Evolutionary conservation across 257 asterid species (phyloP), one percentile per base, ranked within the genome.

Genomic region (Thymus mandschuricus): DNA sequence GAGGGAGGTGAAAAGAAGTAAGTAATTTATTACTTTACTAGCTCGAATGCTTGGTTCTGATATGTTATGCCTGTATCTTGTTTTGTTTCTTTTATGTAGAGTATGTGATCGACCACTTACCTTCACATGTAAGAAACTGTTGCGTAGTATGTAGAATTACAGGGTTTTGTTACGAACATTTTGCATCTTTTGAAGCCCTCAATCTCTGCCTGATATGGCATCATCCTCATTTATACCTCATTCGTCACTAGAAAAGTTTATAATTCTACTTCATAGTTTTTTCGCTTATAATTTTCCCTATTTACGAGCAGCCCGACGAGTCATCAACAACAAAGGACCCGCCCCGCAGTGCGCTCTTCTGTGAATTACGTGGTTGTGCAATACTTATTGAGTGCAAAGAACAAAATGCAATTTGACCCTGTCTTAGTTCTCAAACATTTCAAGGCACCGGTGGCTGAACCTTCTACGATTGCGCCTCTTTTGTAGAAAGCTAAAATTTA

Each of bases 1-100:
- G 91, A 83, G 76, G 91, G 95, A 30, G 94, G 89, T 52, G 91
- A 87, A 76, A 87, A 85, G 64, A 80, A 78, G 89, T 85, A 72
- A 75, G 89, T 76, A 34, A 28, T 54, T 21, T 21, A 21, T 21
- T 21, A 21, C 29, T 43, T 30, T 46, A 33, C 43, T 66, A n/a
- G 21, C 21, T 21, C 21, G 21, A 21, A 21, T 21, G 21, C 6
- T 43, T 64, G 9, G 11, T 44, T 33, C 28, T 34, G 12, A 33
- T 57, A 0, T 30, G 12, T 21, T 21, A 21, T 70, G 21, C 2
- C 49, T 52, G 6, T 31, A 21, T 50, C 2, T 44, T 60, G 6
- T 31, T 50, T 60, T 35, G 44, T 30, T 50, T 12, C 1, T 21
- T 21, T 35, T 35, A 21, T 50, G 4, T 67, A 48, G 38, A 4